Conservation (phyloP, 2,329 filamentous ascomycete species). For the Cadophora sp. region DNA sequence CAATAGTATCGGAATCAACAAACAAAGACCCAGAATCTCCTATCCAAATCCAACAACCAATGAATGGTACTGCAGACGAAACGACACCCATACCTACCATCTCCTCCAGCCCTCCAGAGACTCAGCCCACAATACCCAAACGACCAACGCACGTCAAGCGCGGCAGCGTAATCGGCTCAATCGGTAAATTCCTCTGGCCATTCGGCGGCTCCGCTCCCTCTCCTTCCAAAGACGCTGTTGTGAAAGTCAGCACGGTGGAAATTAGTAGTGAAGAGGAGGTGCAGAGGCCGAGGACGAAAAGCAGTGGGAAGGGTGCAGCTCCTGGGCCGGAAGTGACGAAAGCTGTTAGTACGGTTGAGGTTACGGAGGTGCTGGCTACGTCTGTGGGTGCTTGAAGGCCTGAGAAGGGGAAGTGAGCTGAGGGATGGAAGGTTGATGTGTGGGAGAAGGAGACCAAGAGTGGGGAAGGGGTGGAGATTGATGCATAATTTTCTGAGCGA, state of each 20-base stretch:
- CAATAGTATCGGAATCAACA: neutral
- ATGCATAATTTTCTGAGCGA: conserved; percentile 7
- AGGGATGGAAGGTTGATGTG: neutral
- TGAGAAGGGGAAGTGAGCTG: neutral
- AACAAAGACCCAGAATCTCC: neutral
- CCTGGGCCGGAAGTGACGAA: conserved; percentile 2
- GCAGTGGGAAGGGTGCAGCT: neutral
- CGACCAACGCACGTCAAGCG: conserved; percentile 21
- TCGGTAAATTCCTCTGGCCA: conserved; percentile 27
- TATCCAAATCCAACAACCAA: neutral
- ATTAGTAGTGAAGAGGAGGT: neutral
- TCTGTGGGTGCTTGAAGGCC: neutral
- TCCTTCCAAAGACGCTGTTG: neutral
- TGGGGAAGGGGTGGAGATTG: neutral
- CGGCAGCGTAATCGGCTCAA: conserved; percentile 21
- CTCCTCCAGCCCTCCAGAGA: neutral
- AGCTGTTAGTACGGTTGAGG: conserved; percentile 9
- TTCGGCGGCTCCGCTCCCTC: conserved; percentile 19
- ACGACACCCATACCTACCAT: neutral
- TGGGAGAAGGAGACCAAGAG: no score
- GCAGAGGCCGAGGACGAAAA: neutral
- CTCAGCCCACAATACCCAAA: neutral
- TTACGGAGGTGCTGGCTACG: conserved; percentile 3
- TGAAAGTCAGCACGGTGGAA: conserved; percentile 8
- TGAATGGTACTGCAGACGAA: neutral